Conservation (phyloP, 2,329 filamentous ascomycete genomes). For the Bisporella sp. region DNA sequence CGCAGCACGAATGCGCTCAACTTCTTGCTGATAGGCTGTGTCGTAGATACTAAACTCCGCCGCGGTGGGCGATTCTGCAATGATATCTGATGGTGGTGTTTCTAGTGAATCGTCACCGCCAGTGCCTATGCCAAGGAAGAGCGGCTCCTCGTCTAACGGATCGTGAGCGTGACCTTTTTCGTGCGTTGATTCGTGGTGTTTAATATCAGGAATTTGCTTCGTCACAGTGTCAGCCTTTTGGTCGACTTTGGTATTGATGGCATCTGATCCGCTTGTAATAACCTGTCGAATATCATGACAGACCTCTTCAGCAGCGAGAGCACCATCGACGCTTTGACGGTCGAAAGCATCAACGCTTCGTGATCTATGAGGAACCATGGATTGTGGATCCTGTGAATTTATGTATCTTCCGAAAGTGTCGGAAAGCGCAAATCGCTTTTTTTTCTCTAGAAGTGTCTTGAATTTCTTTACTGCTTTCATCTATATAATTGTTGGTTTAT, state of each 20-base stretch:
- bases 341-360: constrained; percentile 45
- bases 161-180: constrained; percentile 59
- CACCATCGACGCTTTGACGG: constrained; percentile 39
- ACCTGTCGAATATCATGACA: constrained; percentile 35
- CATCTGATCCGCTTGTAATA: too few species aligned
- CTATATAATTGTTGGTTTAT: constrained; percentile 32
- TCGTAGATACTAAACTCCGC: constrained; percentile 88
- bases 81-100: constrained; percentile 36
- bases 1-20: constrained; percentile 58
- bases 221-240: constrained; percentile 9
- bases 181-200: constrained; percentile 26
- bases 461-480: constrained; percentile 90
- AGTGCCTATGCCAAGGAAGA: constrained; percentile 72
- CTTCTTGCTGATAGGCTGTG: constrained; percentile 76
- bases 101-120: constrained; percentile 39
- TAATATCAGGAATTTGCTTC: too few species aligned
- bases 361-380: constrained; percentile 33
- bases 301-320: constrained; percentile 45
- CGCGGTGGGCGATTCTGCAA: constrained; percentile 79
- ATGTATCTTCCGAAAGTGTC: constrained; percentile 52
- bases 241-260: neutral
- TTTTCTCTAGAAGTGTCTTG: constrained; percentile 62
- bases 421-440: constrained; percentile 44
- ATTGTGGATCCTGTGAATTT: constrained; percentile 37
- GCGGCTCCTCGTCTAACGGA: constrained; percentile 50